Percentiles rank a stretch among this genome's conserved stretches.
phyloP scores from a whole-genome alignment of 2,329 filamentous ascomycete species.

The Penicillium sp. region DNA sequence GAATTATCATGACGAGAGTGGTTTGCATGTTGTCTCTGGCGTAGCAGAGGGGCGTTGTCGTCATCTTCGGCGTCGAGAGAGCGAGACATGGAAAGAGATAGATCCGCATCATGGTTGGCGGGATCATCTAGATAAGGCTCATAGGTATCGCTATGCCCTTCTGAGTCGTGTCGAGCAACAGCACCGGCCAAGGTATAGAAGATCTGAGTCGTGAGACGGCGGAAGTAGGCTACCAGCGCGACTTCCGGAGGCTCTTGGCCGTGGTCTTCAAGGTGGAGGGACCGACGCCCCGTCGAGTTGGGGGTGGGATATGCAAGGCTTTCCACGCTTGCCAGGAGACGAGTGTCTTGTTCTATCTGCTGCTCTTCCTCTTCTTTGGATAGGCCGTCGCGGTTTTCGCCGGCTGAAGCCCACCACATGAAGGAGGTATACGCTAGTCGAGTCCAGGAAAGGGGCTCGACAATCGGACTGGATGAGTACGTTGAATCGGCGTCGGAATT shows the following conservation, averaged over 20 bases:
- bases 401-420: slow-evolving; percentile 67
- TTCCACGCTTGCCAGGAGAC: slow-evolving; percentile 39
- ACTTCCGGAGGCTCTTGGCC: slow-evolving; percentile 44
- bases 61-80: slow-evolving; percentile 29
- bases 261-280: slow-evolving; percentile 27
- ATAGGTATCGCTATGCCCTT: slow-evolving; percentile 20
- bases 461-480: slow-evolving; percentile 45
- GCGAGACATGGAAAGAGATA: slow-evolving; percentile 24
- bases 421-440: slow-evolving; percentile 61
- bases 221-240: slow-evolving; percentile 51
- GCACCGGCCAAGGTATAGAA: slow-evolving; percentile 46
- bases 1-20: slow-evolving; percentile 1
- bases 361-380: slow-evolving; percentile 54
- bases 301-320: slow-evolving; percentile 29
- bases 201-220: slow-evolving; percentile 47
- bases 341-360: slow-evolving; percentile 45
- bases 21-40: slow-evolving; percentile 14
- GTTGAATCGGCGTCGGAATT: slow-evolving; percentile 42
- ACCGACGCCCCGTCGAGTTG: slow-evolving; percentile 26
- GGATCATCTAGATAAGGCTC: slow-evolving; percentile 23
- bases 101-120: slow-evolving; percentile 23
- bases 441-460: slow-evolving; percentile 60
- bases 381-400: slow-evolving; percentile 56
- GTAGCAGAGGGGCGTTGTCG: slow-evolving; percentile 26
- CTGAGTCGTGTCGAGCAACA: slow-evolving; percentile 42